Evolutionary conservation across 306 rosid genomes (phyloP).

Genomic region (Senna tora): DNA sequence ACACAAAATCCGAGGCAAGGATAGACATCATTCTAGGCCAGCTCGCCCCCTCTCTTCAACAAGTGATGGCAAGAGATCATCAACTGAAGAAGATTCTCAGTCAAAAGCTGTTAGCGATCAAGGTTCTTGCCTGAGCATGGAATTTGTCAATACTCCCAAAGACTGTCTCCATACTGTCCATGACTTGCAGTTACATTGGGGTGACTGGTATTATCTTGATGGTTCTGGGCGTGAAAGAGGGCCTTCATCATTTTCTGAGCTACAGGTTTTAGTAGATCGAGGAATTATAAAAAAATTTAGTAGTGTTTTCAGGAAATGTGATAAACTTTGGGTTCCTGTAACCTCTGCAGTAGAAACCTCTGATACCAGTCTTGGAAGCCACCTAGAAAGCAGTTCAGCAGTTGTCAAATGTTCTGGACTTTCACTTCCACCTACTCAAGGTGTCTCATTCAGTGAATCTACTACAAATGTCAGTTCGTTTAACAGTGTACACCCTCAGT

Average conservation of each 20-base stretch:
- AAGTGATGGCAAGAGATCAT: slow-evolving; percentile 79
- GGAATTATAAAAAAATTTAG: slow-evolving; percentile 69
- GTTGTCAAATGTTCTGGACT: slow-evolving; percentile 48
- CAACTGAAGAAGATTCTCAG: slow-evolving; percentile 72
- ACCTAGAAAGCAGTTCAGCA: slow-evolving; percentile 46
- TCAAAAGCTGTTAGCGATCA: slow-evolving; percentile 52
- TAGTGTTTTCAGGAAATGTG: slow-evolving; percentile 84
- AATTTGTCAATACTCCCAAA: slow-evolving; percentile 57
- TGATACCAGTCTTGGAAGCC: slow-evolving; percentile 45
- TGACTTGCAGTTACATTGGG: slow-evolving; percentile 81
- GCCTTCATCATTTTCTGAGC: slow-evolving; percentile 82
- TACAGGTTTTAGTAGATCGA: slow-evolving; percentile 78
- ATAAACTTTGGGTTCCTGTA: slow-evolving; percentile 93
- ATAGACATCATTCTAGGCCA: slow-evolving; percentile 70
- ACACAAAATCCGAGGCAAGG: slow-evolving; percentile 67
- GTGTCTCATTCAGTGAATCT: slow-evolving; percentile 37
- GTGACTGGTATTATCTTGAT: slow-evolving; percentile 97
- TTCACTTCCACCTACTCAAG: slow-evolving; percentile 45
- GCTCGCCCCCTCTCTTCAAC: slow-evolving; percentile 61
- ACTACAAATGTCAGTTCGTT: slow-evolving; percentile 44
- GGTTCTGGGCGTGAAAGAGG: slow-evolving; percentile 97
- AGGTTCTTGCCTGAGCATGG: slow-evolving; percentile 51
- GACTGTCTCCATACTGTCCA: slow-evolving; percentile 67
- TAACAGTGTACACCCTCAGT: slow-evolving; percentile 75
- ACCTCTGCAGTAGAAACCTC: slow-evolving; percentile 67